Base-by-base conservation (phyloP, 345 rosid genomes). In the Physaria fendleri region DNA sequence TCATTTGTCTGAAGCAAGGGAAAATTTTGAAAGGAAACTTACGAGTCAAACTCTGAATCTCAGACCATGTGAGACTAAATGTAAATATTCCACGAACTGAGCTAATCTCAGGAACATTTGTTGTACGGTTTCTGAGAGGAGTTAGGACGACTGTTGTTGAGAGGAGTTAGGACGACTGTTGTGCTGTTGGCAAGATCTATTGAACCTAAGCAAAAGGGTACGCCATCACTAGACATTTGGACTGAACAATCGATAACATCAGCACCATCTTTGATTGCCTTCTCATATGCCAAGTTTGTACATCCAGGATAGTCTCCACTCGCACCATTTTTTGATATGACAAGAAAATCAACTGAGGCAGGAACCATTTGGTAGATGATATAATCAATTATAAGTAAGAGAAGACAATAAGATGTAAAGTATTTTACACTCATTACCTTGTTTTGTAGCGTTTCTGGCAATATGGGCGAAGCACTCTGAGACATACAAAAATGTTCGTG, bases 251-350 rank as follows among this genome's bases (percentile, higher is more conserved):
- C 99, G 28, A 87, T 75, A 43, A 93, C 55, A 74, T 93, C 81
- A 41, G 78, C 80, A 54, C 88, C 97, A 64, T 78, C 92, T 33
- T 38, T 17, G 48, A 93, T 81, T 33, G 99, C 99, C 6, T 71
- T 66, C 33, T 27, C 22, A 70, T 93, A 93, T 13, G 97, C 97
- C 72, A 66, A 12, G 72, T 89, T 64, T 23, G 99, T 89, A 62
- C 96, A 89, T 48, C 92, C 82, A 15, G 99, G 95, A 73, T 63
- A 87, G 74, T 89, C 96, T 54, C 99, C 99, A 59, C 99, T 93
- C 24, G 99, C 97, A 64, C 97, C 96, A 69, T 81, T 56, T 53
- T 70, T 76, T 5, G 97, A 78, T 60, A 93, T 83, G 69, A 93
- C 77, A 59, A 65, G 66, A 32, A 81, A 51, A 6, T 68, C 30